Conservation (phyloP, 331 rosid species). For the Quercus lobata region DNA sequence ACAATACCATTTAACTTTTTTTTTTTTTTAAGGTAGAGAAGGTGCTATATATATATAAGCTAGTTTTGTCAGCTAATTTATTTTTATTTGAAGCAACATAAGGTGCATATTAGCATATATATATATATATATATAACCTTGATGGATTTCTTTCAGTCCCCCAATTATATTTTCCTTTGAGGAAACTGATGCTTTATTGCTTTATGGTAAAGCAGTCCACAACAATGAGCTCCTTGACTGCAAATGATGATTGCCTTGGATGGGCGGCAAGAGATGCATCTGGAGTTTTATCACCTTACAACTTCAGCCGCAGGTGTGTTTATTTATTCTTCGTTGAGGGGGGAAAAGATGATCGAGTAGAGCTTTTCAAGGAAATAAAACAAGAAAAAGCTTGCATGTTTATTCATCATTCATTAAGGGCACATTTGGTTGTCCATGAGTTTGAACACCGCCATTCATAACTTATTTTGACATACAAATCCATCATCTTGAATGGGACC, state of each 20-base stretch:
- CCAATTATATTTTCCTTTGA: background rate
- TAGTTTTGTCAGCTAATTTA: too few species aligned
- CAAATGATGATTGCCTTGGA: slow-evolving; percentile 52
- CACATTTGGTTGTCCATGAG: background rate
- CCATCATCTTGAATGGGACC: too few species aligned
- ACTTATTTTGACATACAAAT: background rate
- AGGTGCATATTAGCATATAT: too few species aligned
- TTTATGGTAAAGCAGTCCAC: slow-evolving; percentile 3
- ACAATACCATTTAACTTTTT: too few species aligned
- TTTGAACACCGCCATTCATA: background rate
- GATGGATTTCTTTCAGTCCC: background rate
- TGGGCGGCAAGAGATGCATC: slow-evolving; percentile 91
- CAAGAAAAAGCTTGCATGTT: background rate
- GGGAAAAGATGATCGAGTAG: background rate
- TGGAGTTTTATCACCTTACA: slow-evolving; percentile 70
- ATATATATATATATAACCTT: background rate
- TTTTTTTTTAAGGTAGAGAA: too few species aligned
- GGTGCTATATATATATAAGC: too few species aligned
- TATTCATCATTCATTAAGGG: background rate
- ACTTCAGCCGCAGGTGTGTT: slow-evolving; percentile 66
- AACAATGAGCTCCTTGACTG: slow-evolving; percentile 40
- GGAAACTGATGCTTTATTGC: background rate
- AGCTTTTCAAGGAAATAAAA: background rate
- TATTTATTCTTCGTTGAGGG: background rate
- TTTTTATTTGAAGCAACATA: too few species aligned